Base-by-base conservation (phyloP, 2,329 filamentous ascomycete genomes). In the Ophiostoma piceae region DNA sequence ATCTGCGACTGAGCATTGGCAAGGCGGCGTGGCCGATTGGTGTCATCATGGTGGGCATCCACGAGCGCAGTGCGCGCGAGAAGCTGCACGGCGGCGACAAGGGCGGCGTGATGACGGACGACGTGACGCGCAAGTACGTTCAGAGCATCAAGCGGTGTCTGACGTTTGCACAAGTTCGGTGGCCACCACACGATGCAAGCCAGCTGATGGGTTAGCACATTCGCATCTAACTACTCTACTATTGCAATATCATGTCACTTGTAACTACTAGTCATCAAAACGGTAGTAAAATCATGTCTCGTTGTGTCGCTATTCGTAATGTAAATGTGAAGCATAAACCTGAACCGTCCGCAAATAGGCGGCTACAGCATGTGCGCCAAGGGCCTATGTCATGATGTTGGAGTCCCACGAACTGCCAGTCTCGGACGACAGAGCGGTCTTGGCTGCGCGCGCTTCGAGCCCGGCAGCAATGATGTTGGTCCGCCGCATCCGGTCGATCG, bases 1-100 rank as follows among this genome's bases (percentile, higher is more conserved):
- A 99, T 79, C 83, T 99, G 72, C 86, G 92, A 68, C 83, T 99
- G 69, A 96, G 92, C 78, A 99, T 99, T 76, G 93, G 93, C 73
- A 97, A 97, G 82, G 94, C 93, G 74, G 95, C 95, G 19, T 99
- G 95, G 95, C 95, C 95, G 32, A 99, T 99, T 76, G 95, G 95
- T 80, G 95, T 99, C 54, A 99, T 95, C 79, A 99, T 98, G 95
- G 95, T 99, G 76, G 95, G 95, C 84, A 99, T 99, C 75, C 95
- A 99, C 86, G 95, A 98, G 83, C 88, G 95, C 77, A 95, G 91
- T 74, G 94, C 95, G 26, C 87, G 95, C 73, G 95, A 99, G 81
- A 99, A 99, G 81, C 82, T 99, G 71, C 94, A 98, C 78, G 88
- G 95, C 78, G 90, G 89, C 71, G 88, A 90, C 76, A 90, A 93